A percentile compares a stretch with the other conserved stretches of the same genome.
These are phyloP conservation scores for Gomphus bonarii DNA, from an alignment of 1,284 basidiomycete species.

Conservation along the genomic window DNA sequence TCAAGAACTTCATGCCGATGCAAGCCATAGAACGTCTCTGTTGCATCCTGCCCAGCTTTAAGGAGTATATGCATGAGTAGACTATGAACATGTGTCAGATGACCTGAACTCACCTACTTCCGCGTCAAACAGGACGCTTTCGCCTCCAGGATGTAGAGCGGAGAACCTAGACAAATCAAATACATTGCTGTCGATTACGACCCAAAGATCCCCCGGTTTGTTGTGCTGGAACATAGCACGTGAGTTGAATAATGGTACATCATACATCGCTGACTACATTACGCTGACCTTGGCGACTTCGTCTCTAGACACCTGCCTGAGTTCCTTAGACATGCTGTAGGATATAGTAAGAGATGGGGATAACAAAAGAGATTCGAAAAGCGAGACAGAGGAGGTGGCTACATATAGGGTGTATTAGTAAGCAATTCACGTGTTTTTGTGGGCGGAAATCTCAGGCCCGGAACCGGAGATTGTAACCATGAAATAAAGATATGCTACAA, in stretches of 20 bases:
- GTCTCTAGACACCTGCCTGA: constrained; percentile 14
- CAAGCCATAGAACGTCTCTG: constrained; percentile 39
- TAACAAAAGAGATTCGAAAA: neutral
- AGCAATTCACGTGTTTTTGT: neutral
- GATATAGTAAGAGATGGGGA: neutral
- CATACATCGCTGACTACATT: neutral
- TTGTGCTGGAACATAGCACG: constrained; percentile 13
- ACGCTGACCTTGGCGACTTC: constrained; percentile 16
- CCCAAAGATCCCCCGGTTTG: constrained; percentile 17
- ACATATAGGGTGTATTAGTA: neutral
- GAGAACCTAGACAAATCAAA: constrained; percentile 75
- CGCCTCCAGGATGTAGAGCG: constrained; percentile 75
- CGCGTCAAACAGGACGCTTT: constrained; percentile 59
- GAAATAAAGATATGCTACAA: neutral
- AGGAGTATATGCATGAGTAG: neutral
- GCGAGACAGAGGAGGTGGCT: neutral
- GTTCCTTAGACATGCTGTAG: constrained; percentile 1
- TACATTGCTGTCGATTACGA: constrained; percentile 71
- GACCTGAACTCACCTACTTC: constrained; percentile 50
- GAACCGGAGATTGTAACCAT: neutral
- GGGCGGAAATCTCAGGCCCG: neutral
- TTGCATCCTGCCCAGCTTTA: constrained; percentile 39
- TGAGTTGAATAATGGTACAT: neutral
- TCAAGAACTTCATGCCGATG: constrained; percentile 37
- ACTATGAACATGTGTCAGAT: neutral